Base-by-base conservation (phyloP, 2,329 filamentous ascomycete species). In the Pseudomassariella vexata region DNA sequence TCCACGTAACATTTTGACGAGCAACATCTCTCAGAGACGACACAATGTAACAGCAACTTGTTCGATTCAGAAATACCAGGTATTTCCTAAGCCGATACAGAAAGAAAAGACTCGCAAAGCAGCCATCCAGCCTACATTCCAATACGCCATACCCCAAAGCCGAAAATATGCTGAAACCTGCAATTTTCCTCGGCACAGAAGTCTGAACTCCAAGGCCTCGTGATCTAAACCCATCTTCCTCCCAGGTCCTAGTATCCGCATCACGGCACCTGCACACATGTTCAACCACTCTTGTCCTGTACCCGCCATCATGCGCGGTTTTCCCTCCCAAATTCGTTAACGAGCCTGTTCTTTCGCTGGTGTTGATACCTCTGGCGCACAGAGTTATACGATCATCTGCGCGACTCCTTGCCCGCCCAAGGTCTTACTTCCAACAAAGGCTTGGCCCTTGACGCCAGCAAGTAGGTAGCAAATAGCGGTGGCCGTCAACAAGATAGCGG, bases 341-440 rank as follows among this genome's bases (percentile, higher is more conserved):
- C n/a, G n/a, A n/a, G n/a, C n/a, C n/a, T n/a, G n/a, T n/a, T n/a
- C n/a, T n/a, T n/a, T n/a, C n/a, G n/a, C n/a, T 29, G 28, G 27
- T 30, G 33, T n/a, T n/a, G n/a, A n/a, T n/a, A n/a, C n/a, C n/a
- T n/a, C n/a, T n/a, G n/a, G n/a, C n/a, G n/a, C 19, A 30, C 22
- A 26, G 19, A 35, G 47, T 66, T 70, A 94, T 53, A 96, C 88
- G 63, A 96, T 95, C 90, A 96, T 95, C 69, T 95, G 89, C 41
- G 88, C 92, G 47, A 95, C 84, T 32, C 90, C 90, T 46, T 86
- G 82, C 32, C 92, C 92, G 45, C 92, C 92, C 32, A 98, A 72
- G 11, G 90, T 96, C 77, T 96, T 96, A 73, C 89, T 95, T 39
- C 85, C 85, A 45, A 88, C 79, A 61, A 94, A 94, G 21, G 77